Evolutionary conservation across 352 stramenopile genomes (phyloP).

Genomic region (Phytopythium montanum): DNA sequence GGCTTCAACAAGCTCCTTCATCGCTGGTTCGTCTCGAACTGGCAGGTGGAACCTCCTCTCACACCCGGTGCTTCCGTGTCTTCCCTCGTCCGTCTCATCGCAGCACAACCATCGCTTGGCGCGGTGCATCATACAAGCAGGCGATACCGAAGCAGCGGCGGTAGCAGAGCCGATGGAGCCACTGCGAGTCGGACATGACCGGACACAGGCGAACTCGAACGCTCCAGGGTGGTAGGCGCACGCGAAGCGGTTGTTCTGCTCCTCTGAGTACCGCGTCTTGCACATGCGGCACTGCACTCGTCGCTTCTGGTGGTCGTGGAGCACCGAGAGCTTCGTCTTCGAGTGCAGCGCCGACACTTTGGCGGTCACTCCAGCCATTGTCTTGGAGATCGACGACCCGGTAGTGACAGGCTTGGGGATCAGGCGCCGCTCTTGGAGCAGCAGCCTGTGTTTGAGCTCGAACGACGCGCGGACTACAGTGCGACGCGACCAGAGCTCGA

Average conservation of each 20-base stretch:
- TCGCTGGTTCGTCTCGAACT: constrained; percentile 31
- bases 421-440: constrained; percentile 52
- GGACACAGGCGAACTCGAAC: constrained; percentile 64
- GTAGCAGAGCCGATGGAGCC: too few relatives aligned
- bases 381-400: not conserved
- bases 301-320: constrained; percentile 61
- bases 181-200: constrained; percentile 43
- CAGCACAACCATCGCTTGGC: constrained; percentile 71
- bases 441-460: constrained; percentile 56
- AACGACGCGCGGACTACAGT: constrained; percentile 55
- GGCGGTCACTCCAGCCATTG: not conserved
- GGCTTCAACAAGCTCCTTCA: constrained; percentile 32
- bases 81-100: constrained; percentile 65
- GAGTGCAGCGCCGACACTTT: not conserved
- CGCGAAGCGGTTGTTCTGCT: constrained; percentile 62
- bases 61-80: constrained; percentile 63
- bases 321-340: constrained; percentile 38
- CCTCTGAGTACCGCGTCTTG: constrained; percentile 59
- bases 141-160: constrained; percentile 8
- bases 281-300: constrained; percentile 58
- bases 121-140: constrained; percentile 69
- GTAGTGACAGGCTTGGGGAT: constrained; percentile 13
- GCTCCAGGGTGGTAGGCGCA: constrained; percentile 59
- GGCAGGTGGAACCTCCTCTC: constrained; percentile 56
- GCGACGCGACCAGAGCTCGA: constrained; percentile 49